Evolutionary conservation across 163 green algal genomes (phyloP), one percentile per base, ranked within the genome.

Genomic region (Coccomyxa subellipsoidea): DNA sequence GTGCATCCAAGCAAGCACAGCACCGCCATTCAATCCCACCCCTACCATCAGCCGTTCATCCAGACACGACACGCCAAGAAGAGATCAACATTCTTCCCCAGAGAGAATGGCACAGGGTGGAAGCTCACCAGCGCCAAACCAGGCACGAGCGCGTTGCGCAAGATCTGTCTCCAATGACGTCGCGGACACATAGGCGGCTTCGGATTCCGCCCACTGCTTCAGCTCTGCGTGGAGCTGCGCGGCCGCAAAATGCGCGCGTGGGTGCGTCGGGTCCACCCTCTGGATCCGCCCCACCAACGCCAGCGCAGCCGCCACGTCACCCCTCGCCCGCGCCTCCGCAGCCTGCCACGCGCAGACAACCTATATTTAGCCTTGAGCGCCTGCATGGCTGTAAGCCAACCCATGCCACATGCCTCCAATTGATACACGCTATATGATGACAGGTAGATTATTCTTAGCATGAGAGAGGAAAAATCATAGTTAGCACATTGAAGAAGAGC

Each of bases 171-270:
- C 71, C 71, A 78, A 31, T 7, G 12, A 25, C n/a, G 71, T 31
- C 25, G 31, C 71, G 1, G 71, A n/a, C 3, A 29, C 34, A 40
- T 54, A 78, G 35, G 71, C 71, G 27, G n/a, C 34, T 31, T 78
- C 71, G n/a, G 71, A 15, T 7, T 8, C 9, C 34, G 18, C n/a
- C 71, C 71, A 78, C 71, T 78, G 71, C 71, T 40, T 3, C 34
- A 78, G 71, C 21, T 78, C 71, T 12, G 71, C 71, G 34, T 78
- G 71, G n/a, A 78, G 71, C 71, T 78, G 71, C 71, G n/a, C 71
- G 34, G 35, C 35, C 34, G 71, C 71, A 39, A 78, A 78, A 34
- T 54, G 35, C 12, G 71, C 71, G 21, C 8, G 34, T 23, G 71
- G 2, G 27, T 78, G 71, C 12, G 18, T 8, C 71, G 71, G 71